phyloP scores from a whole-genome alignment of 2,329 filamentous ascomycete species.

The Claviceps humidiphila region DNA sequence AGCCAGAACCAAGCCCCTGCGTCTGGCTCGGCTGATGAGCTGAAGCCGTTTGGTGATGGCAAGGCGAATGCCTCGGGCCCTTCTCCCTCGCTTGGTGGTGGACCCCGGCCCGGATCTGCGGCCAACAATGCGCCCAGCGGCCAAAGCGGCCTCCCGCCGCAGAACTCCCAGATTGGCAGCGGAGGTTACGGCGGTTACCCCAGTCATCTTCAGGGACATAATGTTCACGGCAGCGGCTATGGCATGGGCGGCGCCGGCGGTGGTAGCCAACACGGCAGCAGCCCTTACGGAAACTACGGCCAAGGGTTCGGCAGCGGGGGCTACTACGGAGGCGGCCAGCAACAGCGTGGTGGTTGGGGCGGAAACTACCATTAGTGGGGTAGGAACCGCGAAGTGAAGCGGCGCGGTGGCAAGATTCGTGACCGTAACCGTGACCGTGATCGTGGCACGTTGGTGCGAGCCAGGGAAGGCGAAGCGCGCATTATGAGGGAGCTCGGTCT shows the following conservation, averaged over 20 bases:
- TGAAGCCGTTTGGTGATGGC: slow-evolving; percentile 46
- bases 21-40: slow-evolving; percentile 33
- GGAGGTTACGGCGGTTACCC: slow-evolving; percentile 39
- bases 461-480: slow-evolving; percentile 5
- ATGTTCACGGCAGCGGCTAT: slow-evolving; percentile 42
- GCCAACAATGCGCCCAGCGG: slow-evolving; percentile 36
- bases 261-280: slow-evolving; percentile 39
- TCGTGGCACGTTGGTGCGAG: not conserved
- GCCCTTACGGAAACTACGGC: slow-evolving; percentile 40
- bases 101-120: slow-evolving; percentile 44
- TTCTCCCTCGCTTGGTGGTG: slow-evolving; percentile 39
- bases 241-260: slow-evolving; percentile 38
- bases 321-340: slow-evolving; percentile 32
- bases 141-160: slow-evolving; percentile 42
- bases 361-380: slow-evolving; percentile 42
- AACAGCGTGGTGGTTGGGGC: slow-evolving; percentile 43
- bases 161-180: slow-evolving; percentile 40
- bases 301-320: slow-evolving; percentile 33
- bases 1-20: slow-evolving; percentile 33
- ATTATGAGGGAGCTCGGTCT: slow-evolving; percentile 9
- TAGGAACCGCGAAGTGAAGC: slow-evolving; percentile 17
- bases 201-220: slow-evolving; percentile 39
- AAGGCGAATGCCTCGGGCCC: slow-evolving; percentile 38
- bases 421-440: slow-evolving; percentile 3
- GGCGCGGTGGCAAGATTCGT: slow-evolving; percentile 8